Percentiles rank a stretch among this genome's conserved stretches.
Evolutionary conservation across 169 alveolate species (phyloP).

Genomic region (Plasmodium inui): DNA sequence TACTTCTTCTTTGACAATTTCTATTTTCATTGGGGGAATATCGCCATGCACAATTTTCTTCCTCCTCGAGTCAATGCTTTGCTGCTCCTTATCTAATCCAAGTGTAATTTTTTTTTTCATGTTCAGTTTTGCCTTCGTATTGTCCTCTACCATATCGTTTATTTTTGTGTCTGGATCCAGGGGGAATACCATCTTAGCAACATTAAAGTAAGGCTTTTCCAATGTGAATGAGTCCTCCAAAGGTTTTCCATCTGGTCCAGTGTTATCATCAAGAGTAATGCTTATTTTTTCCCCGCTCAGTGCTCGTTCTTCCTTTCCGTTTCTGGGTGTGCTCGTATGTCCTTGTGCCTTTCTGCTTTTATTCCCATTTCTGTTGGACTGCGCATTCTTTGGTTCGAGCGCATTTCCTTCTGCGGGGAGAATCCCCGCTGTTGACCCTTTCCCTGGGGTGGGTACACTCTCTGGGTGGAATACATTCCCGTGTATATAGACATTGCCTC

Average conservation of each 20-base stretch:
- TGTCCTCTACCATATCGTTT: neutral
- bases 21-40: neutral
- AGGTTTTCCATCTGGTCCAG: neutral
- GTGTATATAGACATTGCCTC: neutral
- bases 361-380: neutral
- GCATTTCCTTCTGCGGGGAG: neutral
- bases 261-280: neutral
- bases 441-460: neutral
- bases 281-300: neutral
- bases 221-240: neutral
- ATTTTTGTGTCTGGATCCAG: neutral
- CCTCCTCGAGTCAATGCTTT: neutral
- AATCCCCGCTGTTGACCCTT: neutral
- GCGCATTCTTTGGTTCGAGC: neutral
- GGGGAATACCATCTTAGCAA: neutral
- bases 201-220: neutral
- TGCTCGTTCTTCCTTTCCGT: neutral
- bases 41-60: neutral
- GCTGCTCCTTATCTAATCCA: constrained; percentile 11
- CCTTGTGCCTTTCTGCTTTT: neutral
- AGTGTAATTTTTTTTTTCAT: neutral
- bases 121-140: neutral
- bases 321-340: neutral
- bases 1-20: neutral
- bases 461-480: neutral